Percentiles rank a stretch among this genome's conserved stretches.
These are phyloP conservation scores for Petunia secreta DNA, from an alignment of 257 asterid species.

Conservation along the genomic window DNA sequence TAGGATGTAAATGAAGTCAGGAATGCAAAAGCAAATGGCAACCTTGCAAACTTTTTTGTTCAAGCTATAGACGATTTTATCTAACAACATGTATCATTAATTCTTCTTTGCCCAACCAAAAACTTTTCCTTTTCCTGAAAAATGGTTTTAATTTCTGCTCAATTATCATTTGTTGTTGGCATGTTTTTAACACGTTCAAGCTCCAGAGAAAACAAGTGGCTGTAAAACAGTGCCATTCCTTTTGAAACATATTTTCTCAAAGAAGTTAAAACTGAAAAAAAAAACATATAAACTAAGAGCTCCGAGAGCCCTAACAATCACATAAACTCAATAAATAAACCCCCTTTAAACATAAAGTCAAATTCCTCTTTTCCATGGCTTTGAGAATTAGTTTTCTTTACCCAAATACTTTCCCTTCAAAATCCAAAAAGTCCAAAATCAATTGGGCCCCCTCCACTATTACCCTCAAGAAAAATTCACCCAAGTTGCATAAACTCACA, in stretches of 20 bases:
- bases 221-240: no score
- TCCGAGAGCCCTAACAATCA: neutral
- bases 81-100: neutral
- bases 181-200: no score
- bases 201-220: no score
- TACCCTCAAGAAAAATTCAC: conserved; percentile 20
- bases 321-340: neutral
- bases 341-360: neutral
- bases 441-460: conserved; percentile 25
- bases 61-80: neutral
- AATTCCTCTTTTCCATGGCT: conserved; percentile 36
- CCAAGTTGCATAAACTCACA: conserved; percentile 39
- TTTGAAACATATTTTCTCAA: no score
- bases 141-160: neutral
- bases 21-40: neutral
- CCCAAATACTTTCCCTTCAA: conserved; percentile 41
- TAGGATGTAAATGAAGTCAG: neutral
- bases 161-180: no score
- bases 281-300: neutral
- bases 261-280: no score
- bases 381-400: conserved; percentile 35
- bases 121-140: neutral
- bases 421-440: conserved; percentile 30
- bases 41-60: neutral
- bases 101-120: neutral